Base-by-base conservation (phyloP, 345 rosid species). In the Microcos paniculata region DNA sequence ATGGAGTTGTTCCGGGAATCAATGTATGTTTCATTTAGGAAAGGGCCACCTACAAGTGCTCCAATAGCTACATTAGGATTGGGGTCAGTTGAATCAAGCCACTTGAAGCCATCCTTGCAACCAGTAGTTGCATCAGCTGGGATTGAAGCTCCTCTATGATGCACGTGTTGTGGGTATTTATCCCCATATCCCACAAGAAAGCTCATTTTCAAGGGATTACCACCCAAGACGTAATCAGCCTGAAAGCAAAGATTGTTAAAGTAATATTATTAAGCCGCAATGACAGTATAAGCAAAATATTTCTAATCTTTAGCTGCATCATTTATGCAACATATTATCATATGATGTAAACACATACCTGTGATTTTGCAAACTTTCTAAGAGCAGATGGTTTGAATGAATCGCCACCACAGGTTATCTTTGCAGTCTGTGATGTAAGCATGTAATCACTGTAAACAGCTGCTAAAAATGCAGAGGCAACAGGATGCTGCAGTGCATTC, bases 81-180 rank as follows among this genome's bases (percentile, higher is more conserved):
- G 40, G 98, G 94, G 7, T 85, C 40, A 0, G 87, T 80, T 9
- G 95, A 84, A 5, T 87, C 74, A 1, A 91, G 95, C 90, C 93
- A 96, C 83, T 84, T 74, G 82, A 90, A 88, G 62, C 99, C 99
- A 53, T 90, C 88, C 2, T 66, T 80, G 86, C 99, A 96, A 51
- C 91, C 89, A 1, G 94, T 84, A 3, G 78, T 83, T 70, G 93
- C 97, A 75, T 91, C 88, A 0, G 71, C 82, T 0, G 99, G 99
- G 48, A 96, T 94, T 4, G 99, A 94, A 78, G 99, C 97, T 63
- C 99, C 99, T 78, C 99, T 89, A 46, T 96, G 99, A 87, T 96
- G 99, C 76, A 94, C 90, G 48, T 76, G 84, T 74, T 87, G 73
- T 28, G 98, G 99, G 78, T 84, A 96, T 49, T 91, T 90, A 33